Conservation (phyloP, 352 stramenopile species). For the Globisporangium uncinulatum region DNA sequence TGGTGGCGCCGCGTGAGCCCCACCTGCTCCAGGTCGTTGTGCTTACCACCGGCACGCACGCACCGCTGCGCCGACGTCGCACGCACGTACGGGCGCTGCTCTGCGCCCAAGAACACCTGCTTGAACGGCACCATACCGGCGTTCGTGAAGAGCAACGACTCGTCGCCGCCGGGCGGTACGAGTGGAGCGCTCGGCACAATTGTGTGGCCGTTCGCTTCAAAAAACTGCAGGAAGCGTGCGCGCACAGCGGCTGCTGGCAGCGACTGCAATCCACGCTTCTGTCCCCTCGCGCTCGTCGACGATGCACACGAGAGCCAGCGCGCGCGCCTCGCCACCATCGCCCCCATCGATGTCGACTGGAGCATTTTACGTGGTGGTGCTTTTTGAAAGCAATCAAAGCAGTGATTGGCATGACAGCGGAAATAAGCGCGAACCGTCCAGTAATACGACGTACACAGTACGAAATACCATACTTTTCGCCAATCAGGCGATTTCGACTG, state of each 20-base stretch:
- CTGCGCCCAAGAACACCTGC: conserved; percentile 87
- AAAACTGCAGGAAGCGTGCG: conserved; percentile 61
- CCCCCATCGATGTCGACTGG: background rate
- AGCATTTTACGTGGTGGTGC: background rate
- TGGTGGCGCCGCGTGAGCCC: conserved; percentile 96
- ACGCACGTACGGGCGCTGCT: conserved; percentile 78
- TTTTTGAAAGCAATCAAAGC: background rate
- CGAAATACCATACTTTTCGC: no score
- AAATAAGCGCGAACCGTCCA: no score
- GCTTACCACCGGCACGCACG: conserved; percentile 96
- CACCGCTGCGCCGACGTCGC: conserved; percentile 96
- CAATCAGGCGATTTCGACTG: no score
- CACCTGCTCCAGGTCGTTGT: conserved; percentile 98
- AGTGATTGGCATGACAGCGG: no score
- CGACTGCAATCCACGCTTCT: conserved; percentile 28
- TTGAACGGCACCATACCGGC: conserved; percentile 96
- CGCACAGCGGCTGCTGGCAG: conserved; percentile 39
- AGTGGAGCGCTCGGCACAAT: conserved; percentile 67
- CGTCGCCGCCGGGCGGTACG: conserved; percentile 82
- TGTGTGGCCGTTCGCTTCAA: conserved; percentile 47
- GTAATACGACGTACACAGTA: no score
- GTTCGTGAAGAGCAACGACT: conserved; percentile 96
- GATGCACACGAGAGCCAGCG: background rate
- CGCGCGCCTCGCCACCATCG: conserved; percentile 3
- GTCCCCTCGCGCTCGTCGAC: background rate